phyloP scores from a whole-genome alignment of 768 basidiomycete genomes.

The Suillus variegatus region DNA sequence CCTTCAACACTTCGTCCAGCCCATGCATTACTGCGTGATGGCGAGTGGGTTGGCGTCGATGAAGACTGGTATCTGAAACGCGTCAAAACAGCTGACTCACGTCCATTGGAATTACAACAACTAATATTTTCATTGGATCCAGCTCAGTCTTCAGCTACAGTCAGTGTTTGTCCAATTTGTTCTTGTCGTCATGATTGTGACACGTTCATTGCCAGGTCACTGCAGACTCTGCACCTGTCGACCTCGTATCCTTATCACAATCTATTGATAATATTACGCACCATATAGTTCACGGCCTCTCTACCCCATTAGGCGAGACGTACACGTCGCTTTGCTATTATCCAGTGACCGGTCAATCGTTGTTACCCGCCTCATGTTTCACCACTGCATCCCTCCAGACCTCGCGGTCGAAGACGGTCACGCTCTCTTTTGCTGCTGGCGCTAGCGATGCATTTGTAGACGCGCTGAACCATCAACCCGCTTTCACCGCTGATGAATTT shows the following conservation, averaged over 20 bases:
- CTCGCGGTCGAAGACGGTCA: conserved; percentile 43
- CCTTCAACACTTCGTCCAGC: conserved; percentile 53
- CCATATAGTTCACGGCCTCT: conserved; percentile 44
- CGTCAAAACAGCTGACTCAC: conserved; percentile 27
- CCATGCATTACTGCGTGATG: conserved; percentile 52
- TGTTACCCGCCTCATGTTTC: conserved; percentile 38
- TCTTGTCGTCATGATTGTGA: neutral
- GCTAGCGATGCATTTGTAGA: conserved; percentile 51
- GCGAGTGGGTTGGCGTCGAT: conserved; percentile 64
- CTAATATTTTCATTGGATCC: conserved; percentile 59
- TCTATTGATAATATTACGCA: conserved; percentile 51
- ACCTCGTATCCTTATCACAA: conserved; percentile 43
- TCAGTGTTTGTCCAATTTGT: conserved; percentile 18
- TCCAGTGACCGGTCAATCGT: conserved; percentile 23
- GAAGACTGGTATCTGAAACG: conserved; percentile 52
- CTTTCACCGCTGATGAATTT: conserved; percentile 35
- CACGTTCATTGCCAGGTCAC: conserved; percentile 21
- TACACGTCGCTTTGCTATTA: conserved; percentile 58
- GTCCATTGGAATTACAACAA: conserved; percentile 72
- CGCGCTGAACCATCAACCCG: conserved; percentile 34
- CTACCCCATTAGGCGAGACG: conserved; percentile 42
- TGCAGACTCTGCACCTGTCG: conserved; percentile 36
- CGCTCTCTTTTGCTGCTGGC: conserved; percentile 52
- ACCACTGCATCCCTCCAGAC: conserved; percentile 35
- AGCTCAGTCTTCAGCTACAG: conserved; percentile 37